Percentiles rank a stretch among this genome's conserved stretches.
These are phyloP conservation scores for Corylus avellana DNA, from an alignment of 306 rosid genomes.

Conservation along the genomic window DNA sequence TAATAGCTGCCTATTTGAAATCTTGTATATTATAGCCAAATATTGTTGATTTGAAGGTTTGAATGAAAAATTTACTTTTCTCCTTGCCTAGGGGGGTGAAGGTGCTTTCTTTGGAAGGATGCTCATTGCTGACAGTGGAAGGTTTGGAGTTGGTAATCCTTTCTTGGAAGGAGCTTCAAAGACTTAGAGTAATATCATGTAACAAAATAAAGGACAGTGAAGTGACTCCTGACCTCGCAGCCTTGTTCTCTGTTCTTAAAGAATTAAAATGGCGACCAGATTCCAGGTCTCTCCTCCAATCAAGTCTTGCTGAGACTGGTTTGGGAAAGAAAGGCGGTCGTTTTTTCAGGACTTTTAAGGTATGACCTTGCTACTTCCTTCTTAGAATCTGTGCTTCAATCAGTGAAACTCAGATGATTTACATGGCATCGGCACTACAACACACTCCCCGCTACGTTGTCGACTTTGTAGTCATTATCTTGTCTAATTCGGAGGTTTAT, in stretches of 20 bases:
- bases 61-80: background rate
- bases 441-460: background rate
- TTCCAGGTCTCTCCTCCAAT: conserved; percentile 53
- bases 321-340: conserved; percentile 80
- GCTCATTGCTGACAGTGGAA: conserved; percentile 76
- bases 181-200: conserved; percentile 74
- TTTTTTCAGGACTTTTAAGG: conserved; percentile 53
- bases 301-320: conserved; percentile 46
- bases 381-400: background rate
- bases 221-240: conserved; percentile 64
- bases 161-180: conserved; percentile 69
- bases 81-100: conserved; percentile 65
- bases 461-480: conserved; percentile 11
- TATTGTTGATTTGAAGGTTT: background rate
- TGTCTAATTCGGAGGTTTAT: conserved; percentile 4
- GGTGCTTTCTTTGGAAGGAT: conserved; percentile 70
- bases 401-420: conserved; percentile 11
- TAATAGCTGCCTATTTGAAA: background rate
- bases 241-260: conserved; percentile 59
- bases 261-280: conserved; percentile 90
- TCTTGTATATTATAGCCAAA: background rate
- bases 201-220: conserved; percentile 70
- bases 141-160: conserved; percentile 70
- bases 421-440: background rate
- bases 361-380: background rate